phyloP scores from a whole-genome alignment of 805 yeast genomes.

The Starmera pachycereana region DNA sequence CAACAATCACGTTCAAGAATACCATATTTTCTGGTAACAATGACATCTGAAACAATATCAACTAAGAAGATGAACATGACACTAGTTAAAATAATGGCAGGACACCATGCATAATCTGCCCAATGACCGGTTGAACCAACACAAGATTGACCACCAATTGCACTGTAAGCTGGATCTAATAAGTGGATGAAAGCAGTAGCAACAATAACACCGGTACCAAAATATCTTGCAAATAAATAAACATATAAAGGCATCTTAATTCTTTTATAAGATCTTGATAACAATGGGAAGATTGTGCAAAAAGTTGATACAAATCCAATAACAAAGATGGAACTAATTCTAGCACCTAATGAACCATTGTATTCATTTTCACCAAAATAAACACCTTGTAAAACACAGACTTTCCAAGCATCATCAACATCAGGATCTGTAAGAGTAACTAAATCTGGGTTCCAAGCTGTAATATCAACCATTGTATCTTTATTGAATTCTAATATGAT shows the following conservation, averaged over 20 bases:
- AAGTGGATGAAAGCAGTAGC: constrained; percentile 70
- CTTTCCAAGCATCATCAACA: constrained; percentile 28
- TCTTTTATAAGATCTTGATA: constrained; percentile 28
- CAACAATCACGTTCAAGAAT: constrained; percentile 13
- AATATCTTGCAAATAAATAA: constrained; percentile 27
- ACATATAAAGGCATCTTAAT: constrained; percentile 31
- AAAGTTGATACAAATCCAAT: constrained; percentile 39
- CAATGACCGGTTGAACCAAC: constrained; percentile 34
- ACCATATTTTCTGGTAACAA: constrained; percentile 27
- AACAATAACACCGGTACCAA: constrained; percentile 70
- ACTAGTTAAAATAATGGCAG: constrained; percentile 33
- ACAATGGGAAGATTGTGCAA: constrained; percentile 34
- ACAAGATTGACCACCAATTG: constrained; percentile 23
- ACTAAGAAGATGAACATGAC: constrained; percentile 29
- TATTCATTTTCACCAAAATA: constrained; percentile 29
- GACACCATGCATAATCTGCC: constrained; percentile 35
- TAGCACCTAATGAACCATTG: constrained; percentile 33
- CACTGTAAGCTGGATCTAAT: constrained; percentile 39
- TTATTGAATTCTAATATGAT: too few relatives aligned
- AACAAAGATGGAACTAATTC: constrained; percentile 52
- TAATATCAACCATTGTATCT: neutral
- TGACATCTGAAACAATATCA: constrained; percentile 30
- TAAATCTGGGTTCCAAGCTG: constrained; percentile 7
- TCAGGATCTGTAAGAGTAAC: constrained; percentile 20
- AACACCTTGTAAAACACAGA: constrained; percentile 31